Evolutionary conservation across 139 green algal species (phyloP).

Genomic region (Chlorella sp.): DNA sequence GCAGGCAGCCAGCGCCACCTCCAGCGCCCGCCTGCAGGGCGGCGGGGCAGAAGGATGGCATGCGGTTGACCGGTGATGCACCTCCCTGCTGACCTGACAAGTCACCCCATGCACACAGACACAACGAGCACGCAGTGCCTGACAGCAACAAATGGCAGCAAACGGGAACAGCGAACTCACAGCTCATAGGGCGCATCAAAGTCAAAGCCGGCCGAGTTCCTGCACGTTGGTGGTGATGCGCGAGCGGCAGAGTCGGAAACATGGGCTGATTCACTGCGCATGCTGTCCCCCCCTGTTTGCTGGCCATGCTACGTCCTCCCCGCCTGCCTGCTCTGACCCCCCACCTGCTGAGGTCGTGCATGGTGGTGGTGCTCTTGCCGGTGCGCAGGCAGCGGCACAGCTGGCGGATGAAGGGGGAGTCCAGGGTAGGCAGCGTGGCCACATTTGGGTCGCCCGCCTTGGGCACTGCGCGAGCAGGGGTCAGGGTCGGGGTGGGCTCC

Average conservation of each 20-base stretch:
- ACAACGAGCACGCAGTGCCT: no score
- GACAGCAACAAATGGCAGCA: no score
- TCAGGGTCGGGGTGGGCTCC: no score
- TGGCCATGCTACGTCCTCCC: no score
- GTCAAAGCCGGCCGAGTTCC: neutral
- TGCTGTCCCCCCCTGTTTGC: no score
- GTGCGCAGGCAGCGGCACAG: slow-evolving; percentile 47
- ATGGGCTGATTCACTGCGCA: no score
- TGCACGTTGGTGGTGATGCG: neutral
- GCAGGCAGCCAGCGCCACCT: slow-evolving; percentile 35
- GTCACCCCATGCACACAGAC: no score
- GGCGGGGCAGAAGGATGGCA: no score
- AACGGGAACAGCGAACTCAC: neutral
- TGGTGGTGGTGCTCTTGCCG: slow-evolving; percentile 6
- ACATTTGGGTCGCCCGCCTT: slow-evolving; percentile 4
- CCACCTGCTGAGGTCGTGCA: slow-evolving; percentile 25
- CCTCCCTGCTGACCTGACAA: no score
- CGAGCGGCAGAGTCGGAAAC: neutral
- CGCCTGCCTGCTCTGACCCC: no score
- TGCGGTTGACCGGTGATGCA: no score
- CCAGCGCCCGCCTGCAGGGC: slow-evolving; percentile 40
- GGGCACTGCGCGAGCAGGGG: neutral
- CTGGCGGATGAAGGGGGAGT: slow-evolving; percentile 40
- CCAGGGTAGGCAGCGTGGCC: slow-evolving; percentile 24
- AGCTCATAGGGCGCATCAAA: slow-evolving; percentile 55